Base-by-base conservation (phyloP, 805 yeast genomes). In the Cyberlindnera petersonii region DNA sequence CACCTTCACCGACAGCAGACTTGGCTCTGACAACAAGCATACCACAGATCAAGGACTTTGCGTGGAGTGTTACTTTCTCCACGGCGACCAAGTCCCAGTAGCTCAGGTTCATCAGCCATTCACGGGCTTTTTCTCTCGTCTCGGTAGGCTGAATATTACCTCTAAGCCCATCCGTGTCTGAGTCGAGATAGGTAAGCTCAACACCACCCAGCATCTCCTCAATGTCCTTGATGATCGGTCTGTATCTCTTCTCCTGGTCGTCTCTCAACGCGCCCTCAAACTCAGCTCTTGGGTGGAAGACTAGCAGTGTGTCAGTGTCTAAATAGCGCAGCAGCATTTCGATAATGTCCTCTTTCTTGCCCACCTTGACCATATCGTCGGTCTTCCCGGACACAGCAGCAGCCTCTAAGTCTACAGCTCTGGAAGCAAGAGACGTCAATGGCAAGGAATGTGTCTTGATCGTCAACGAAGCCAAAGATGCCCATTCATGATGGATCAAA, bases 271-370 rank as follows among this genome's bases (percentile, higher is more conserved):
- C 69, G 9, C 98, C 98, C 49, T 85, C 89, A 57, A 84, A 87
- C 58, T 91, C 98, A 29, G 67, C 70, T 9, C 52, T 48, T 10
- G 96, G 95, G 1, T 96, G 80, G 55, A 89, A 83, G 8, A 91
- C 87, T 37, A 93, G 69, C 46, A 95, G 67, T 2, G 98, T 88
- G 61, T 93, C 99, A 0, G 98, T 93, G 59, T 93, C 98, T 42
- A 94, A 68, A 56, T 89, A 93, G 39, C 89, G 77, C 54, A 91
- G 65, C 45, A 93, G 64, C 46, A 74, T 74, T 30, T 70, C 61
- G 44, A 76, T 72, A 16, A 86, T 74, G 30, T 73, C 75, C 5
- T 70, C 74, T 30, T 77, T 56, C 33, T 63, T 63, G 9, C 89
- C 88, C 26, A 80, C 71, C 56, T 83, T 82, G 30, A 80, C 75